Base-by-base conservation (phyloP, 306 rosid species). In the Cucurbita pepo region DNA sequence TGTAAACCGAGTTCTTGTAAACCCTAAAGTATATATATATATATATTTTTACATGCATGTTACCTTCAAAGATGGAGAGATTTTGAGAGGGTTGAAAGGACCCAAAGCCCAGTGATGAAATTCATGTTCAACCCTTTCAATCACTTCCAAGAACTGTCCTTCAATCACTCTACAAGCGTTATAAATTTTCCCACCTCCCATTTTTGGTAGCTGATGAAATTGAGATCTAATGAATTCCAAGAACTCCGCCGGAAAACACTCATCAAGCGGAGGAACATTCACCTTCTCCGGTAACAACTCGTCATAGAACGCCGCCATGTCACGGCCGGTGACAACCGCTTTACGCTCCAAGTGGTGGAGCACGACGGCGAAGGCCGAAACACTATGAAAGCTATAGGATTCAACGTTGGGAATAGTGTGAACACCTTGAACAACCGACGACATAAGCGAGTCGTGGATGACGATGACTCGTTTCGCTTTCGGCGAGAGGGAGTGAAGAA, bases 391-490 rank as follows among this genome's bases (percentile, higher is more conserved):
- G 63, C 78, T 78, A 72, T 86, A 88, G 19, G 76, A 78, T 80
- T 91, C 90, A 1, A 78, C 71, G 22, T 91, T 91, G 18, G 81
- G 25, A 0, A 88, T 59, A 0, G 70, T 12, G 11, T 25, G 53
- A 2, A 79, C 75, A 11, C 81, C 95, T 78, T 85, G 88, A 1
- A 86, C 76, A 1, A 84, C 86, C 4, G 77, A 86, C 0, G 88
- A 86, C 93, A 90, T 85, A 4, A 90, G 60, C 5, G 93, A 86
- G 75, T 90, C 96, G 14, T 88, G 79, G 77, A 90, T 80, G 72
- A 86, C 86, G 1, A 88, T 54, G 4, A 90, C 79, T 61, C 91
- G 77, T 62, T 41, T 63, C 10, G 82, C 66, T 2, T 73, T 74
- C 0, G 81, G 10, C 0, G 96, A 83, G 16, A 90, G 83, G 0